Conservation (phyloP, 305 asterid species). For the Fraxinus albicans region DNA sequence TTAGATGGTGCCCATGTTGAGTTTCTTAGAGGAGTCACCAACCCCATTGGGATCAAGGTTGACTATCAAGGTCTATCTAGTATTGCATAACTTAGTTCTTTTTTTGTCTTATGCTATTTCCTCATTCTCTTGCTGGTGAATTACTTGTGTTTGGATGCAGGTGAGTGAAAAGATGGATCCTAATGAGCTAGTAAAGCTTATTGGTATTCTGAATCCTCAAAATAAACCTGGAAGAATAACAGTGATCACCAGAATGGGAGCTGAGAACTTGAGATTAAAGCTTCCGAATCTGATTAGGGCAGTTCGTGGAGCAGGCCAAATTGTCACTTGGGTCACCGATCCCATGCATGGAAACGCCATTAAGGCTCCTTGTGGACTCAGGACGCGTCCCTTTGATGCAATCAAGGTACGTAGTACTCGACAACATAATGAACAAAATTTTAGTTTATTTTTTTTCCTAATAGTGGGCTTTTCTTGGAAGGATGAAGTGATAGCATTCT, state of each 20-base stretch:
- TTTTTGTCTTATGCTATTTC: no score
- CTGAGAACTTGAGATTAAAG: constrained; percentile 43
- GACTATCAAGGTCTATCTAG: no score
- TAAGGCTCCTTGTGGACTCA: constrained; percentile 39
- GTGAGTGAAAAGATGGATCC: constrained; percentile 58
- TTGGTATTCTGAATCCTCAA: constrained; percentile 47
- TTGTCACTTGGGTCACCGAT: constrained; percentile 52
- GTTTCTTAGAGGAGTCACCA: constrained; percentile 46
- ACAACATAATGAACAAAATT: not conserved
- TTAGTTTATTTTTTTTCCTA: no score
- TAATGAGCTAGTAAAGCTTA: constrained; percentile 44
- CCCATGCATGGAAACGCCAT: constrained; percentile 43
- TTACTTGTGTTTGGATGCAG: constrained; percentile 24
- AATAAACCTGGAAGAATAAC: constrained; percentile 45
- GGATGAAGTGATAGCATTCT: no score
- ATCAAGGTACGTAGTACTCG: constrained; percentile 27
- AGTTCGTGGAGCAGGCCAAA: constrained; percentile 50
- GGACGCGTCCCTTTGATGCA: constrained; percentile 48
- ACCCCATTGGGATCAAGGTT: constrained; percentile 50
- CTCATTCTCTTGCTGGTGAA: not conserved
- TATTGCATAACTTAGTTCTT: not conserved
- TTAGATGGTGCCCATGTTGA: constrained; percentile 50
- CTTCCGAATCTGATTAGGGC: constrained; percentile 46
- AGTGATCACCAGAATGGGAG: constrained; percentile 26
- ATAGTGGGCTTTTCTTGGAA: no score